Evolutionary conservation across 2,329 filamentous ascomycete species (phyloP), one percentile per base, ranked within the genome.

Genomic region (Exophiala viscosa): DNA sequence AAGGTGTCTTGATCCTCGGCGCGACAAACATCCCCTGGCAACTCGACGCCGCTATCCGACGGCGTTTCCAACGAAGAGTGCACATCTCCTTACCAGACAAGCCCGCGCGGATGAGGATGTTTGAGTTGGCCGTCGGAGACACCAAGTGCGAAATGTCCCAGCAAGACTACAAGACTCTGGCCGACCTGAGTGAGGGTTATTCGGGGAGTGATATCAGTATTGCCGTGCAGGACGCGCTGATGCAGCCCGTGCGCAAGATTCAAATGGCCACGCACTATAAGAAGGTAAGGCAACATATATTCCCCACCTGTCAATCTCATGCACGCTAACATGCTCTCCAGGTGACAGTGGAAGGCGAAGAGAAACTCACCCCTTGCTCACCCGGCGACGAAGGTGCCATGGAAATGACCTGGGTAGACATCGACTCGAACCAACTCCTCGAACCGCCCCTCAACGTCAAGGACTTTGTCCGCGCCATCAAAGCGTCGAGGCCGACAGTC

Each of bases 21-120:
- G 93, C 93, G 48, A 99, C 93, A 51, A 99, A 99, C 69, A 97
- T 99, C 58, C 93, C 93, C 14, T 99, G 93, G 93, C 92, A 99
- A 76, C 80, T 99, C 44, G 93, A 99, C 69, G 88, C 90, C 9
- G 93, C 93, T 63, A 99, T 99, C 64, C 86, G 93, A 62, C 83
- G 93, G 70, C 89, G 93, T 66, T 99, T 99, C 77, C 95, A 99
- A 71, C 81, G 93, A 63, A 81, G 93, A 73, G 91, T 99, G 23
- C 93, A 99, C 71, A 99, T 99, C 70, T 90, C 87, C 60, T 75
- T 99, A 40, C 93, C 93, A 5, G 93, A 99, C 68, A 65, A 85
- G 38, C 86, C 89, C 13, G 93, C 92, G 18, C 83, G 93, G 57
- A 91, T 91, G 67, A 90, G 81, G 65, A 96, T 96, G 91, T 96